These are phyloP conservation scores for Colletotrichum coccodes DNA, from an alignment of 2,329 filamentous ascomycete species.

Conservation along the genomic window DNA sequence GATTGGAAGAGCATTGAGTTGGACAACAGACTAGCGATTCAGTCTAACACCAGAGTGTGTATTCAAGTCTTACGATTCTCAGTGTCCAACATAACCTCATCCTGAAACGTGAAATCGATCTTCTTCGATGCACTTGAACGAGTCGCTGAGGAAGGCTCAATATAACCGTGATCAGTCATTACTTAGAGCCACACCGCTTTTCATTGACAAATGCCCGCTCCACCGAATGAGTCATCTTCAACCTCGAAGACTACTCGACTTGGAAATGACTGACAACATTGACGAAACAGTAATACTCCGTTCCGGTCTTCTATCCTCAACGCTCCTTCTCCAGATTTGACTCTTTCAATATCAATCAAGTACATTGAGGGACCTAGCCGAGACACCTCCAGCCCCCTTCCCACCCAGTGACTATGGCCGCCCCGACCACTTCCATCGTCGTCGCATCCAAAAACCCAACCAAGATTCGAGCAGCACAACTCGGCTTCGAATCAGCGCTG, in stretches of 20 bases:
- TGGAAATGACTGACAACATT: not conserved
- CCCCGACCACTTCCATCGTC: slow-evolving; percentile 26
- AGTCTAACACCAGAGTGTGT: too few relatives aligned
- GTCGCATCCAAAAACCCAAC: slow-evolving; percentile 51
- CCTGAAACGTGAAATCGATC: not conserved
- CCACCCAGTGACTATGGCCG: too few relatives aligned
- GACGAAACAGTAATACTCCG: not conserved
- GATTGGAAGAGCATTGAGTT: too few relatives aligned
- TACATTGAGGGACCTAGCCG: too few relatives aligned
- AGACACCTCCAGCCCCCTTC: too few relatives aligned
- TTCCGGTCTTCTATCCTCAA: too few relatives aligned
- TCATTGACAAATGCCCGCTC: not conserved
- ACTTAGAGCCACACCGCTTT: not conserved
- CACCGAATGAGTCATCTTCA: not conserved
- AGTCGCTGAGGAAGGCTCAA: too few relatives aligned
- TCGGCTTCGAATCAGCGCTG: slow-evolving; percentile 42
- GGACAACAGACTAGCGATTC: too few relatives aligned
- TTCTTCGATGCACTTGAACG: not conserved
- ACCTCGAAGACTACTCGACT: not conserved
- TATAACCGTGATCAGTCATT: not conserved
- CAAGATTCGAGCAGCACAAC: slow-evolving; percentile 48
- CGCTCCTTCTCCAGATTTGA: too few relatives aligned
- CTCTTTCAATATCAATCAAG: too few relatives aligned
- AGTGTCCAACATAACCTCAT: not conserved
- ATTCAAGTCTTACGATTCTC: too few relatives aligned